Percentiles rank a stretch among this genome's conserved stretches.
Evolutionary conservation across 2,329 filamentous ascomycete species (phyloP).

Genomic region (Trichophyton schoenleinii): DNA sequence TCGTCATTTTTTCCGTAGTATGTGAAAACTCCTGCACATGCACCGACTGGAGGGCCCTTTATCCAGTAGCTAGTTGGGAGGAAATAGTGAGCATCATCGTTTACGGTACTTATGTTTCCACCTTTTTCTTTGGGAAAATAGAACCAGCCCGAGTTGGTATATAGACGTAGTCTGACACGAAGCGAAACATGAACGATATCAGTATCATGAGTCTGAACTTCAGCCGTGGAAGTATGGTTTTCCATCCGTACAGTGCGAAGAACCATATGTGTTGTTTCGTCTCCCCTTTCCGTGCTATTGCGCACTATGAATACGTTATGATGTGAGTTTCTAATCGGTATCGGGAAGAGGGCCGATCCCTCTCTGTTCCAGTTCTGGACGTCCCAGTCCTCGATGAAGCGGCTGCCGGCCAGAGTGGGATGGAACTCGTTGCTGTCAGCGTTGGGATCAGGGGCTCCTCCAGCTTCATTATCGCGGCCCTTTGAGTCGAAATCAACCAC

Average conservation of each 20-base stretch:
- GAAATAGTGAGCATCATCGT: not conserved
- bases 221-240: slow-evolving; percentile 36
- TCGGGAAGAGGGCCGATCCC: slow-evolving; percentile 25
- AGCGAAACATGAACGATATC: slow-evolving; percentile 38
- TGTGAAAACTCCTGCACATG: slow-evolving; percentile 41
- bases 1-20: slow-evolving; percentile 37
- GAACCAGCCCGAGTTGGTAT: slow-evolving; percentile 5
- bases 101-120: not conserved
- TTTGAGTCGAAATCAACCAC: not conserved
- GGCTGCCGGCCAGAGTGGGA: slow-evolving; percentile 6
- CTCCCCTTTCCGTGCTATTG: slow-evolving; percentile 13
- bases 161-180: slow-evolving; percentile 36
- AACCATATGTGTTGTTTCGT: slow-evolving; percentile 32
- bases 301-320: slow-evolving; percentile 36
- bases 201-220: slow-evolving; percentile 35
- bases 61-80: slow-evolving; percentile 5
- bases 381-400: slow-evolving; percentile 24
- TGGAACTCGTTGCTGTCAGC: slow-evolving; percentile 3
- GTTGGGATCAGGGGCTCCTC: not conserved
- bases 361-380: slow-evolving; percentile 36
- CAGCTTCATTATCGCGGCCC: not conserved
- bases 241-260: slow-evolving; percentile 35
- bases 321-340: slow-evolving; percentile 35
- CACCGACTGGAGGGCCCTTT: slow-evolving; percentile 30
- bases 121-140: not conserved